Evolutionary conservation across 768 basidiomycete species (phyloP).

Genomic region (Lactarius sanguifluus): DNA sequence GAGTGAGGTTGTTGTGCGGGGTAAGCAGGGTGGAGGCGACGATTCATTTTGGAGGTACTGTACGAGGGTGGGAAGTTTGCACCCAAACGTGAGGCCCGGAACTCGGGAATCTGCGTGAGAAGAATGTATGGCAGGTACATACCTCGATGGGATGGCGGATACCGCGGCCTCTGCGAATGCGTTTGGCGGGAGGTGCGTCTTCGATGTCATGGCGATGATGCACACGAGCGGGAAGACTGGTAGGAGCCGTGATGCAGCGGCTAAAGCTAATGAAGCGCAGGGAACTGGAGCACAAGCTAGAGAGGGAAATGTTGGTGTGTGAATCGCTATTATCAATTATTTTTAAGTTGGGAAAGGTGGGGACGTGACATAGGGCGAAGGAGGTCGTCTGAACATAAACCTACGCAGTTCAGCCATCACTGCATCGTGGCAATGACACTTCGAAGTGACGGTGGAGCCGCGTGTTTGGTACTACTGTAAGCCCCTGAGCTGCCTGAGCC

Average conservation of each 20-base stretch:
- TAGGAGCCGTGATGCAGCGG: slow-evolving; percentile 29
- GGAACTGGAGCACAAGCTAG: no score
- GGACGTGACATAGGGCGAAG: no score
- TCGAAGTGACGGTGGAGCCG: no score
- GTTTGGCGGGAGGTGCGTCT: slow-evolving; percentile 45
- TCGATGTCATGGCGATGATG: slow-evolving; percentile 49
- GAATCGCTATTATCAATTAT: no score
- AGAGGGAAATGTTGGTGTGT: no score
- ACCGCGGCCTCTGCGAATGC: slow-evolving; percentile 40
- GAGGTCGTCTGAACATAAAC: no score
- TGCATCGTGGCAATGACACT: no score
- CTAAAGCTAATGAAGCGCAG: slow-evolving; percentile 10
- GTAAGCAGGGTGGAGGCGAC: slow-evolving; percentile 30
- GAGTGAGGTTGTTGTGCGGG: no score
- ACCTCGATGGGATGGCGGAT: slow-evolving; percentile 37
- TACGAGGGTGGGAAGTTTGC: slow-evolving; percentile 29
- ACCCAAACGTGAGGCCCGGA: slow-evolving; percentile 14
- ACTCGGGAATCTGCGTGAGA: slow-evolving; percentile 14
- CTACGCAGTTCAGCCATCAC: no score
- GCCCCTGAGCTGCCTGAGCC: no score
- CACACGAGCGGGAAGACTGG: slow-evolving; percentile 37
- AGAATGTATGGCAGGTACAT: slow-evolving; percentile 23
- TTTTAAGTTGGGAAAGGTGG: no score
- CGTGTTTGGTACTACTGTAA: no score
- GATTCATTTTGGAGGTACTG: slow-evolving; percentile 25